Percentiles rank a stretch among this genome's conserved stretches.
Evolutionary conservation across 192 early-diverging fungal genomes (phyloP).

Genomic region (Coemansia sp.): DNA sequence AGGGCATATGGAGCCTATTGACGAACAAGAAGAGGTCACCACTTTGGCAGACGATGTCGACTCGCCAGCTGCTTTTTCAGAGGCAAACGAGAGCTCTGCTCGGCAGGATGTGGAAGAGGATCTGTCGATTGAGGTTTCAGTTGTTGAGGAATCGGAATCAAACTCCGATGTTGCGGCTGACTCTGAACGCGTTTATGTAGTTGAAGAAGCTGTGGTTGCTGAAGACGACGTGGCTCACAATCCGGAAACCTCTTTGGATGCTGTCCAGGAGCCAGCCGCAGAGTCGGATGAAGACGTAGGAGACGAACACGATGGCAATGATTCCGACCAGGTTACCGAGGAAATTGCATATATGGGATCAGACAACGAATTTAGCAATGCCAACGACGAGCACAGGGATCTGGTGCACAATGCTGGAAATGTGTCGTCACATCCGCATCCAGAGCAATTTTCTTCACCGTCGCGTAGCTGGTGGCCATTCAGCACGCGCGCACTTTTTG

Average conservation of each 20-base stretch:
- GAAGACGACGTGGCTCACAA: not conserved
- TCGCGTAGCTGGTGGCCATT: constrained; percentile 44
- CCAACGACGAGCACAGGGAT: constrained; percentile 5
- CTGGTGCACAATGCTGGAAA: not conserved
- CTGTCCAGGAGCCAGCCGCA: not conserved
- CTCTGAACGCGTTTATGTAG: not conserved
- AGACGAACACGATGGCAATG: constrained; percentile 12
- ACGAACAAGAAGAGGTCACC: constrained; percentile 41
- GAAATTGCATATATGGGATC: constrained; percentile 29
- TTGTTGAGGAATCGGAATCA: constrained; percentile 9
- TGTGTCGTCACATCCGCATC: not conserved
- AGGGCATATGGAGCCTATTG: constrained; percentile 40
- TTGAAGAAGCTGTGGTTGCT: not conserved
- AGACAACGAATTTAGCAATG: constrained; percentile 3
- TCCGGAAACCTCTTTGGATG: not conserved
- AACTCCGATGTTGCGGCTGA: not conserved
- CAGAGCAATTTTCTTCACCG: not conserved
- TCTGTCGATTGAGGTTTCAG: constrained; percentile 18
- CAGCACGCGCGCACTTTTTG: constrained; percentile 21
- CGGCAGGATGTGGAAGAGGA: constrained; percentile 3
- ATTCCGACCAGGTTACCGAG: constrained; percentile 35
- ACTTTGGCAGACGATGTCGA: not conserved
- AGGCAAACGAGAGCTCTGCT: not conserved
- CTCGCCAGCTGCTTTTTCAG: not conserved
- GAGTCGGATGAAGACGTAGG: constrained; percentile 3